Percentiles rank a stretch among this genome's conserved stretches.
Conservation (phyloP, 148 eudicot species). For the Camellia lanceoleosa region DNA sequence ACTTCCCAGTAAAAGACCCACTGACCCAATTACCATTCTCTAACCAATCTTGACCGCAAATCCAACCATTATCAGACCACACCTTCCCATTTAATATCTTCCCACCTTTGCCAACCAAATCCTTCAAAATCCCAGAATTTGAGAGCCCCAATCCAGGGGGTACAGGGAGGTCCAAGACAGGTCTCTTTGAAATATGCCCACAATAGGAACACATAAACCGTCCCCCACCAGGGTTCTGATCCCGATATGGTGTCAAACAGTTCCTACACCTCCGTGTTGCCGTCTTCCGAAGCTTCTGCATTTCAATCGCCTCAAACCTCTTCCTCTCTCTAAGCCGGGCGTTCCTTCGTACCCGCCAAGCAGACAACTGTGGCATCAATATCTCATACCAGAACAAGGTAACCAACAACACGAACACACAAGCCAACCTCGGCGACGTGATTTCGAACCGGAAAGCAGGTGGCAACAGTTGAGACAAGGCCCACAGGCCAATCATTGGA, state of each 20-base stretch:
- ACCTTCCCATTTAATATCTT: constrained; percentile 70
- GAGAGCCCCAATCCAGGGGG: constrained; percentile 64
- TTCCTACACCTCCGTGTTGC: constrained; percentile 94
- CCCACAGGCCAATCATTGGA: constrained; percentile 95
- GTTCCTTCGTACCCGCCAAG: constrained; percentile 84
- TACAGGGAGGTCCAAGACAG: constrained; percentile 85
- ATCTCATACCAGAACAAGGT: constrained; percentile 95
- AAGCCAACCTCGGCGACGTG: constrained; percentile 89
- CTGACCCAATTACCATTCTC: constrained; percentile 79
- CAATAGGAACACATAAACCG: constrained; percentile 93
- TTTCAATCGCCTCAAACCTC: constrained; percentile 82
- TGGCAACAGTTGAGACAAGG: constrained; percentile 85
- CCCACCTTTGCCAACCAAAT: constrained; percentile 89
- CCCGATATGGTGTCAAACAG: constrained; percentile 82
- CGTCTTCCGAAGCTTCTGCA: constrained; percentile 86
- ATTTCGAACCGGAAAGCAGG: constrained; percentile 94
- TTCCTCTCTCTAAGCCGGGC: constrained; percentile 82
- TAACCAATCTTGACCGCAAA: constrained; percentile 74
- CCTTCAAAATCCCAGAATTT: constrained; percentile 73
- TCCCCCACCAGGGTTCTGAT: constrained; percentile 95
- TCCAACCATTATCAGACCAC: constrained; percentile 72
- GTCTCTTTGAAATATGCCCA: constrained; percentile 95
- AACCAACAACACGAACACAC: constrained; percentile 76
- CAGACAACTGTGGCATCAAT: constrained; percentile 88
- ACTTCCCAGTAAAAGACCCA: constrained; percentile 56